A percentile compares a stretch with the other conserved stretches of the same genome.
phyloP scores from a whole-genome alignment of 2,329 filamentous ascomycete genomes.

The Diplodia corticola region DNA sequence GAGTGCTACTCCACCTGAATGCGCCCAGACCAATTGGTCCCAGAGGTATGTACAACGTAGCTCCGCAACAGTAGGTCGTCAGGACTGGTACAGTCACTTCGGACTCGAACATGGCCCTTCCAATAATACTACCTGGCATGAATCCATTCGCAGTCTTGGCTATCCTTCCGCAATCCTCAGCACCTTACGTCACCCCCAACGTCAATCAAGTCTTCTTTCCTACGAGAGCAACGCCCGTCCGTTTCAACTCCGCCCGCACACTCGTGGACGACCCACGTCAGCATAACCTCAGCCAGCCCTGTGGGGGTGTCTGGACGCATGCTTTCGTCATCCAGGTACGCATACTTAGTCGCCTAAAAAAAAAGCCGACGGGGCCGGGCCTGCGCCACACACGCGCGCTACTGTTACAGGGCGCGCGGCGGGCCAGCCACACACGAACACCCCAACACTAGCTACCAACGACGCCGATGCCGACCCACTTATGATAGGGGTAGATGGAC shows the following conservation, averaged over 20 bases:
- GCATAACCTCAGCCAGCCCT: background rate
- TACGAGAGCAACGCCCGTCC: background rate
- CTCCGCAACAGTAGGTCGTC: too few relatives aligned
- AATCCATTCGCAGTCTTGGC: too few relatives aligned
- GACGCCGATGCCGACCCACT: background rate
- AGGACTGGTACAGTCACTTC: too few relatives aligned
- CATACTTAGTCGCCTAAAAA: background rate
- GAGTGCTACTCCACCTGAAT: too few relatives aligned
- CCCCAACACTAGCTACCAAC: background rate
- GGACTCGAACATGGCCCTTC: too few relatives aligned
- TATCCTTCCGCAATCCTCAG: too few relatives aligned
- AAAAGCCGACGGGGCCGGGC: background rate
- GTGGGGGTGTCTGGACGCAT: background rate
- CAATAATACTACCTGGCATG: too few relatives aligned
- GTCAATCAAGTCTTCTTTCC: background rate
- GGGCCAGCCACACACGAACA: background rate
- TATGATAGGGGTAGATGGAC: background rate
- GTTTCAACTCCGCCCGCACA: background rate
- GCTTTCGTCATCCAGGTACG: background rate
- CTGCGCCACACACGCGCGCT: background rate
- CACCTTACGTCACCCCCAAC: too few relatives aligned
- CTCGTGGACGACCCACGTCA: background rate
- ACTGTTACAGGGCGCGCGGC: background rate
- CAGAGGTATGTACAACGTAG: too few relatives aligned
- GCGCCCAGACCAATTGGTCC: too few relatives aligned